Conservation (phyloP, 2,329 filamentous ascomycete species). For the Pseudogymnoascus sp. region DNA sequence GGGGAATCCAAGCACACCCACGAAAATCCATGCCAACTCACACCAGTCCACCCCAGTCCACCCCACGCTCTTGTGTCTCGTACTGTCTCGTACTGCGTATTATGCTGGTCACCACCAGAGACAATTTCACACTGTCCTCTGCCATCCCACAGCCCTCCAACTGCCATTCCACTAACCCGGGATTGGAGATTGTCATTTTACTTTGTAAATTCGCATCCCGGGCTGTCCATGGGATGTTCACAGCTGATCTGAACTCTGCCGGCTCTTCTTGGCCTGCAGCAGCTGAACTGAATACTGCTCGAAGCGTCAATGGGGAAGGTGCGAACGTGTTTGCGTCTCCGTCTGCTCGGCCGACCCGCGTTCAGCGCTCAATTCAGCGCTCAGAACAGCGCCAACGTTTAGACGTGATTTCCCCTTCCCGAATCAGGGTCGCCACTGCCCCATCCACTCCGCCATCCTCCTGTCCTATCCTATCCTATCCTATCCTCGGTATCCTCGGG, state of each 20-base stretch:
- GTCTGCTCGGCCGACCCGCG: background rate
- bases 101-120: background rate
- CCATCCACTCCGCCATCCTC: background rate
- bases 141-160: no score
- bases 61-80: conserved; percentile 3
- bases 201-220: background rate
- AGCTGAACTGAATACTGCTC: background rate
- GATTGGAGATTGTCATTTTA: conserved; percentile 2
- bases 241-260: background rate
- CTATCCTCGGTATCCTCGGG: background rate
- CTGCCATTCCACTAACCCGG: background rate
- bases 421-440: background rate
- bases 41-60: no score
- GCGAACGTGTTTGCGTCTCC: background rate
- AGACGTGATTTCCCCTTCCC: background rate
- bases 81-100: background rate
- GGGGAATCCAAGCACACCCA: background rate
- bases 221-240: background rate
- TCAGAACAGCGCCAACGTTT: background rate
- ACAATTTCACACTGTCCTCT: background rate
- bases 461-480: background rate
- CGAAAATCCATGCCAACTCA: background rate
- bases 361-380: background rate
- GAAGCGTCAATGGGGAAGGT: conserved; percentile 2
- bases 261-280: background rate